Evolutionary conservation across 192 early-diverging fungal genomes (phyloP).

Genomic region (Gigaspora rosea): DNA sequence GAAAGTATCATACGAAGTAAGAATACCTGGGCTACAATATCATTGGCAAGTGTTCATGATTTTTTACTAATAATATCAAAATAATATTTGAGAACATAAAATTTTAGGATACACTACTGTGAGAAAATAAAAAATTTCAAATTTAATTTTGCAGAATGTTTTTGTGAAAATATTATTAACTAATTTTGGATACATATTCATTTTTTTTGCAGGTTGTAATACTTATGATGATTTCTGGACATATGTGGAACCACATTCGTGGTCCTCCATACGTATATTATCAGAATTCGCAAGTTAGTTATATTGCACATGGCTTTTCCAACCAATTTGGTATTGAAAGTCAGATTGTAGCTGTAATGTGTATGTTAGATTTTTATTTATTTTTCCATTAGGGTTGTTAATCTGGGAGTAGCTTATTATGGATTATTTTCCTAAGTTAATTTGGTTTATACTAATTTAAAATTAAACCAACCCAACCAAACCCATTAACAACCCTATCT

Average conservation of each 20-base stretch:
- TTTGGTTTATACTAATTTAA: no score
- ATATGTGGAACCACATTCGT: slow-evolving; percentile 89
- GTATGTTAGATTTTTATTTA: no score
- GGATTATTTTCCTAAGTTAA: no score
- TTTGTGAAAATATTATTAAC: no score
- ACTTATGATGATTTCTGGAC: slow-evolving; percentile 74
- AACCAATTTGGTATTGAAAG: slow-evolving; percentile 71
- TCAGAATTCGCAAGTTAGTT: slow-evolving; percentile 54
- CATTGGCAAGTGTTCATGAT: slow-evolving; percentile 44
- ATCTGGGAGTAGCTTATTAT: no score
- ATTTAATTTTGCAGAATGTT: no score
- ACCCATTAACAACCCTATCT: no score
- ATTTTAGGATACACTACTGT: no score
- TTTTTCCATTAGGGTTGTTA: no score
- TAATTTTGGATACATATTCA: no score
- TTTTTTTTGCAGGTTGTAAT: slow-evolving; percentile 52
- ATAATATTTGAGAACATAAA: neutral
- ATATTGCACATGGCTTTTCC: slow-evolving; percentile 68
- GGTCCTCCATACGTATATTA: slow-evolving; percentile 63
- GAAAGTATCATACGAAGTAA: slow-evolving; percentile 53
- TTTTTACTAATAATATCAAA: neutral
- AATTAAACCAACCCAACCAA: no score
- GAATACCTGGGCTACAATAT: slow-evolving; percentile 56
- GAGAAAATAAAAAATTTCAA: no score
- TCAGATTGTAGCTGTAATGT: slow-evolving; percentile 71